Conservation (phyloP, 208 protist species). For the Leptomonas pyrrhocoris region DNA sequence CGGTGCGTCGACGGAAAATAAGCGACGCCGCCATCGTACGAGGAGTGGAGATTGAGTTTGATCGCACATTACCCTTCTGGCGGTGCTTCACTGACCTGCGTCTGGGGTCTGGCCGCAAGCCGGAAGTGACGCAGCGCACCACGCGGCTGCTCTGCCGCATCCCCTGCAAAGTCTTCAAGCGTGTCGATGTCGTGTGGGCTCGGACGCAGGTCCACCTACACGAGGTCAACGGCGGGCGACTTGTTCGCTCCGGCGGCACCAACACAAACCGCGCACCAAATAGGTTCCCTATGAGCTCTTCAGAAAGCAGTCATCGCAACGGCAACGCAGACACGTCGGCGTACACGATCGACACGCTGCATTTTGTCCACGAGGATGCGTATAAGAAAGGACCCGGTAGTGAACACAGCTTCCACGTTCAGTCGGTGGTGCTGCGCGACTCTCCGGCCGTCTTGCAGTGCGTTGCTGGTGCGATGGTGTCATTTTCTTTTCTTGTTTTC, state of each 20-base stretch:
- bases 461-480: slow-evolving; percentile 76
- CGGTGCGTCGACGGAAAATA: slow-evolving; percentile 24
- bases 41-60: slow-evolving; percentile 55
- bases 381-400: slow-evolving; percentile 29
- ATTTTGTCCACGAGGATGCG: slow-evolving; percentile 78
- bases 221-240: neutral
- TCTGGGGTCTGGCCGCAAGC: slow-evolving; percentile 16
- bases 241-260: neutral
- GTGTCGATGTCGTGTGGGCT: slow-evolving; percentile 74
- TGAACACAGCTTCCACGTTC: slow-evolving; percentile 70
- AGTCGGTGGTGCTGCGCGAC: slow-evolving; percentile 66
- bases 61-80: slow-evolving; percentile 76
- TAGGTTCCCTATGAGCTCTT: neutral
- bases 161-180: slow-evolving; percentile 55
- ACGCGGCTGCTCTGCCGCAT: slow-evolving; percentile 41
- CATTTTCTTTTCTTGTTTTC: slow-evolving; percentile 66
- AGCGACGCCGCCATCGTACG: slow-evolving; percentile 34
- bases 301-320: neutral
- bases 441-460: slow-evolving; percentile 63
- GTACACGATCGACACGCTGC: slow-evolving; percentile 61
- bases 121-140: slow-evolving; percentile 37
- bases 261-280: neutral
- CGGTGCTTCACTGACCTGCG: slow-evolving; percentile 60
- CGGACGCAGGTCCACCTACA: slow-evolving; percentile 43
- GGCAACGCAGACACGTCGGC: neutral